Evolutionary conservation across 164 flowering plant species (phyloP).

Genomic region (Stephania yunnanensis): DNA sequence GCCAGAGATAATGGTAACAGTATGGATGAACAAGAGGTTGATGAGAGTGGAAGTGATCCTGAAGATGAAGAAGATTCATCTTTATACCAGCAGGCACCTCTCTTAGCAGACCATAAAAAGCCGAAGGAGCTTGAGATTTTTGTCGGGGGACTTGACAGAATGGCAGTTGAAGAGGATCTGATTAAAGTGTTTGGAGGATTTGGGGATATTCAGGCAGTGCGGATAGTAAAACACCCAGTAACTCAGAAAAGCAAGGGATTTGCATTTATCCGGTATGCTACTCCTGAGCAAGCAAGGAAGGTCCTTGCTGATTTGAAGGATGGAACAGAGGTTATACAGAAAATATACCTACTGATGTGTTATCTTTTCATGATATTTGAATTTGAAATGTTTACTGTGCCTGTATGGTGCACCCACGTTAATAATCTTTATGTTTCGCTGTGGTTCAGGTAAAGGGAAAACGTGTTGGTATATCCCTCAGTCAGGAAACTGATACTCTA

Average conservation of each 20-base stretch:
- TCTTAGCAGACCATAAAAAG: constrained; percentile 21
- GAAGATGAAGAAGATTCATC: constrained; percentile 26
- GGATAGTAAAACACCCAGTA: constrained; percentile 30
- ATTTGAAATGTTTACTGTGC: not conserved
- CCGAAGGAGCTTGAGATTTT: constrained; percentile 34
- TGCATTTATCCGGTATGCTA: constrained; percentile 41
- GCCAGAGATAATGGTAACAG: constrained; percentile 6
- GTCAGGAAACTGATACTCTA: constrained; percentile 39
- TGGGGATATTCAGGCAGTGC: constrained; percentile 32
- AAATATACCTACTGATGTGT: not conserved
- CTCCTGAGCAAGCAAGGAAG: constrained; percentile 38
- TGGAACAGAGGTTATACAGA: constrained; percentile 31
- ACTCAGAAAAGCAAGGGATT: constrained; percentile 38
- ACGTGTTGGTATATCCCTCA: constrained; percentile 28
- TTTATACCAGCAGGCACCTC: constrained; percentile 19
- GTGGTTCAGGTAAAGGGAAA: constrained; percentile 34
- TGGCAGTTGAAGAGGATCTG: constrained; percentile 38
- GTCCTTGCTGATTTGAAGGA: constrained; percentile 34
- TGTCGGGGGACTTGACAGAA: constrained; percentile 37
- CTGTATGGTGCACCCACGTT: not conserved
- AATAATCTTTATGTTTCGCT: constrained; percentile 1
- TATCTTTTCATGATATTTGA: not conserved
- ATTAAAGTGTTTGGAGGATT: constrained; percentile 28
- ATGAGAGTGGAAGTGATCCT: constrained; percentile 16
- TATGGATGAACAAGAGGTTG: constrained; percentile 13